phyloP scores from a whole-genome alignment of 108 stramenopile species.

The Nitzschia sp. region DNA sequence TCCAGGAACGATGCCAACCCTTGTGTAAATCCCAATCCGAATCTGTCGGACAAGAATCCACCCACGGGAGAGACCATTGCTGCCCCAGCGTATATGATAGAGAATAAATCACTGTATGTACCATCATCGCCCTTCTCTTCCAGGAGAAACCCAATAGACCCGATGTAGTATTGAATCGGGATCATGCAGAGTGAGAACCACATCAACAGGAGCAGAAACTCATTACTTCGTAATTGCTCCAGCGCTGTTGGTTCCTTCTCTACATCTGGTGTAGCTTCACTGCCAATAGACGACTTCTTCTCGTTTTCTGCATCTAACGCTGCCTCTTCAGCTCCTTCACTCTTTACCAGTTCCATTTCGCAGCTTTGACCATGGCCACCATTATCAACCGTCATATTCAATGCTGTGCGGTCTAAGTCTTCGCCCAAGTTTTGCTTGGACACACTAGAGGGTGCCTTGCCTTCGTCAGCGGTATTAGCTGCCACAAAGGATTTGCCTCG shows the following conservation, averaged over 20 bases:
- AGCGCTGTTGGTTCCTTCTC: conserved; percentile 13
- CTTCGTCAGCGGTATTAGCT: conserved; percentile 4
- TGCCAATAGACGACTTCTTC: too few species aligned
- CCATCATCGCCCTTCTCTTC: conserved; percentile 43
- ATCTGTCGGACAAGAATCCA: conserved; percentile 36
- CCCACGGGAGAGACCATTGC: conserved; percentile 26
- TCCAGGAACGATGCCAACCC: conserved; percentile 26
- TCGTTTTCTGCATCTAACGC: neutral
- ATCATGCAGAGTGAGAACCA: conserved; percentile 42
- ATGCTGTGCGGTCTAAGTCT: neutral
- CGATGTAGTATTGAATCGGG: conserved; percentile 52
- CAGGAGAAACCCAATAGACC: conserved; percentile 41
- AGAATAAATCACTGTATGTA: conserved; percentile 35
- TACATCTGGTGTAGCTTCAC: neutral
- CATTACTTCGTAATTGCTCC: conserved; percentile 29
- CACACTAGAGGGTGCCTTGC: neutral
- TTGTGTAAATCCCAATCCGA: conserved; percentile 40
- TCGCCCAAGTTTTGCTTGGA: neutral
- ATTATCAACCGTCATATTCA: neutral
- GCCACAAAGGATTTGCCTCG: conserved; percentile 12
- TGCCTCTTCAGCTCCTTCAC: neutral
- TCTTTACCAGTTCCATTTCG: conserved; percentile 2
- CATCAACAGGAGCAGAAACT: conserved; percentile 33
- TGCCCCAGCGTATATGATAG: conserved; percentile 40
- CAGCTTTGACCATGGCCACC: neutral